Conservation (phyloP, 495 filamentous ascomycete genomes). For the Hamigera avellanea region DNA sequence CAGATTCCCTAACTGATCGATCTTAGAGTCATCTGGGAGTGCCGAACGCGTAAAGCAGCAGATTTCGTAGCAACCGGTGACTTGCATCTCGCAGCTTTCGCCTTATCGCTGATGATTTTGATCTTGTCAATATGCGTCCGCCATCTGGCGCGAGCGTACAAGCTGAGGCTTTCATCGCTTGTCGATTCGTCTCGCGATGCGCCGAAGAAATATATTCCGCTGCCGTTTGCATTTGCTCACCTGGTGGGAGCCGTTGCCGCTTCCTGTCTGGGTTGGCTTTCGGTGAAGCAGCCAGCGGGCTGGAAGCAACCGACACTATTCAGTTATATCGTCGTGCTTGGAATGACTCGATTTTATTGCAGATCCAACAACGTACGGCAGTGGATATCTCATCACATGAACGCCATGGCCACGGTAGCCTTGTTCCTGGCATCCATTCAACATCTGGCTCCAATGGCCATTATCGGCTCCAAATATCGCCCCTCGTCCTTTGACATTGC, state of each 20-base stretch:
- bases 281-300: conserved; percentile 1
- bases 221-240: conserved; percentile 10
- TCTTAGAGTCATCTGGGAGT: conserved; percentile 9
- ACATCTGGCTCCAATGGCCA: conserved; percentile 8
- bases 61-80: conserved; percentile 10
- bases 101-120: conserved; percentile 5
- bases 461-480: conserved; percentile 10
- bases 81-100: conserved; percentile 5
- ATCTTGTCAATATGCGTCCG: conserved; percentile 2
- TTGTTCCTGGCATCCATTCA: conserved; percentile 7
- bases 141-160: conserved; percentile 1
- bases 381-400: conserved; percentile 11
- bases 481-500: conserved; percentile 3
- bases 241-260: conserved; percentile 6
- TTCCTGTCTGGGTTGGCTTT: conserved; percentile 8
- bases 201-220: conserved; percentile 1
- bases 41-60: conserved; percentile 8
- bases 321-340: conserved; percentile 10
- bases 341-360: conserved; percentile 4
- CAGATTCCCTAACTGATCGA: neutral
- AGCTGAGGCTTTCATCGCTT: neutral
- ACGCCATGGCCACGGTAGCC: conserved; percentile 3
- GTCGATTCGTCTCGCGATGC: neutral
- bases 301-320: conserved; percentile 9
- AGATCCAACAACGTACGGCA: neutral